Percentiles rank a stretch among this genome's conserved stretches.
phyloP scores from a whole-genome alignment of 371 early-diverging fungal species.

The Haplosporangium sp. region DNA sequence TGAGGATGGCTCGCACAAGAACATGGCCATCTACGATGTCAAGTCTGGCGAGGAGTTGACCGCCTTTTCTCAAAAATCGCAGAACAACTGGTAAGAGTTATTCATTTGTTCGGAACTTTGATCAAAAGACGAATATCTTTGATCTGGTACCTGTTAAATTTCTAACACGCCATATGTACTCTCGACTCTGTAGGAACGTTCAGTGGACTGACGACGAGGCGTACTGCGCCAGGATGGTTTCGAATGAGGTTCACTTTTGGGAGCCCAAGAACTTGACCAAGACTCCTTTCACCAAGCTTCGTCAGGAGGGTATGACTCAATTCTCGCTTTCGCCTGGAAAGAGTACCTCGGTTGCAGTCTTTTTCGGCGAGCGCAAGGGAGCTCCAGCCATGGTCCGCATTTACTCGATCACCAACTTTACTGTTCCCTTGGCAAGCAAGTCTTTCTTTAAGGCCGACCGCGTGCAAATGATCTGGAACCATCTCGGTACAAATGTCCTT shows the following conservation, averaged over 20 bases:
- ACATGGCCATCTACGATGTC: conserved; percentile 86
- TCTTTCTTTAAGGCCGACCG: conserved; percentile 95
- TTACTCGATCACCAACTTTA: conserved; percentile 82
- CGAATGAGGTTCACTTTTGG: conserved; percentile 92
- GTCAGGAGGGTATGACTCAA: conserved; percentile 80
- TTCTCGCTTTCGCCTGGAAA: conserved; percentile 94
- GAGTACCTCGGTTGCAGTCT: conserved; percentile 85
- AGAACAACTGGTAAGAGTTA: conserved; percentile 68
- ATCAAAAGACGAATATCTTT: conserved; percentile 6
- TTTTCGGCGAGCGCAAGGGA: conserved; percentile 88
- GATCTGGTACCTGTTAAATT: background rate
- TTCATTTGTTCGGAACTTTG: conserved; percentile 7
- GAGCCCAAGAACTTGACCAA: conserved; percentile 74
- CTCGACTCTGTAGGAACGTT: conserved; percentile 69
- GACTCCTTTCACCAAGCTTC: conserved; percentile 70
- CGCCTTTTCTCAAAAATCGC: conserved; percentile 84
- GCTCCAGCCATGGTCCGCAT: conserved; percentile 86
- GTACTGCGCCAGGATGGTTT: conserved; percentile 86
- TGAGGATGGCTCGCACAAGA: conserved; percentile 77
- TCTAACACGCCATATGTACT: background rate
- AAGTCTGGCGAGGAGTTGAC: conserved; percentile 75
- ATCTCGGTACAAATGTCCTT: conserved; percentile 89
- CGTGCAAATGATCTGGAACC: conserved; percentile 93
- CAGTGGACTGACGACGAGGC: conserved; percentile 95
- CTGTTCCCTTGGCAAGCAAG: conserved; percentile 83